Conservation (phyloP, 2,329 filamentous ascomycete genomes). For the Neofusicoccum sp. region DNA sequence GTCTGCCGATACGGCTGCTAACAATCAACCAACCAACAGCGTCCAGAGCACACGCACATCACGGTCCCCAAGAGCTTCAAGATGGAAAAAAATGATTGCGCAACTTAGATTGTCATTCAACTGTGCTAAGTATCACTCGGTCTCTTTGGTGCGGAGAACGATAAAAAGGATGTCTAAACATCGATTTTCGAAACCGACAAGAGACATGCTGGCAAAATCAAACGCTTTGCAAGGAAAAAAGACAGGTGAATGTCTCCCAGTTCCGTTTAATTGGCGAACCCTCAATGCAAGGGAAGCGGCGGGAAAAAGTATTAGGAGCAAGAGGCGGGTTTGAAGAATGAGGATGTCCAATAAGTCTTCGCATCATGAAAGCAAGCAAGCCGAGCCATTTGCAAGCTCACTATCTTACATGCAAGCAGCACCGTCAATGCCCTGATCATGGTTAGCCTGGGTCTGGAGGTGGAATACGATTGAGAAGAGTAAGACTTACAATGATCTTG, state of each 20-base stretch:
- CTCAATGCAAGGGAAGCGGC: neutral
- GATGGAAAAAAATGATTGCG: no score
- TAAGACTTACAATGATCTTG: conserved; percentile 44
- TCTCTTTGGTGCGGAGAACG: conserved; percentile 8
- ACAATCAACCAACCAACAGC: no score
- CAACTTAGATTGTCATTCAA: neutral
- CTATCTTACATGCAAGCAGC: conserved; percentile 42
- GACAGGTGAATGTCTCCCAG: neutral
- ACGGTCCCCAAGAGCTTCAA: no score
- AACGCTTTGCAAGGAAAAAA: neutral
- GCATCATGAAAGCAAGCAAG: neutral
- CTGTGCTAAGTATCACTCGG: neutral
- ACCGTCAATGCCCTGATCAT: conserved; percentile 27
- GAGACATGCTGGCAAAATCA: neutral
- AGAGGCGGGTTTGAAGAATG: neutral
- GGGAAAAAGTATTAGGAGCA: neutral
- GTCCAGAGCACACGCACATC: no score
- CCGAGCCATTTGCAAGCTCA: neutral
- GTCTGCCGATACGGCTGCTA: no score
- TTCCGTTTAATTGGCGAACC: neutral
- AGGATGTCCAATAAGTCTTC: neutral
- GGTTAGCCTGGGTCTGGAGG: neutral
- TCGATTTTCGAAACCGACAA: neutral
- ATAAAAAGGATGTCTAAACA: conserved; percentile 12
- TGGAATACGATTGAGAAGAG: conserved; percentile 25